A percentile compares a stretch with the other conserved stretches of the same genome.
Evolutionary conservation across 2,329 filamentous ascomycete genomes (phyloP).

Genomic region (Domatiomyces catenatus): DNA sequence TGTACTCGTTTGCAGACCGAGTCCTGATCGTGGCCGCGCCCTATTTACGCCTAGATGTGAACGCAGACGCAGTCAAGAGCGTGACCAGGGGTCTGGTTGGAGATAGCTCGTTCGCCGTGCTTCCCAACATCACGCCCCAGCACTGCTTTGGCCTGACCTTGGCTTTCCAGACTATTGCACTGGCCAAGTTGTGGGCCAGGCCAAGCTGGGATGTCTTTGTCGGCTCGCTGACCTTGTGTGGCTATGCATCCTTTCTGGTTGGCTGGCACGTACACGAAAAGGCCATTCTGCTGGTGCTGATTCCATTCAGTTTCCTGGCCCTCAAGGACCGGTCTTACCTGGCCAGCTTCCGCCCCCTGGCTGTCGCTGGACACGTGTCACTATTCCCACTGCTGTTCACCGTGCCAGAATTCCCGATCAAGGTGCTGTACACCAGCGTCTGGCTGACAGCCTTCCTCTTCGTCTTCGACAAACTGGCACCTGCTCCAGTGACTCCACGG

Average conservation of each 20-base stretch:
- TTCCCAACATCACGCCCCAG: constrained; percentile 69
- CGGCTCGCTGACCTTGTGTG: constrained; percentile 77
- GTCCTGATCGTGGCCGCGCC: constrained; percentile 74
- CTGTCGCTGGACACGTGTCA: constrained; percentile 86
- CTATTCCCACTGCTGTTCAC: constrained; percentile 91
- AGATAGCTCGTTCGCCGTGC: constrained; percentile 82
- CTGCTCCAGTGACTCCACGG: constrained; percentile 61
- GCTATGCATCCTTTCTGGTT: constrained; percentile 91
- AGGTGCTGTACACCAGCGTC: constrained; percentile 79
- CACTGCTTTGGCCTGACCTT: constrained; percentile 72
- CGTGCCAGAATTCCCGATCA: constrained; percentile 79
- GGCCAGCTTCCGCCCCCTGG: constrained; percentile 77
- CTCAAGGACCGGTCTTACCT: constrained; percentile 81
- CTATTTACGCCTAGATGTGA: constrained; percentile 57
- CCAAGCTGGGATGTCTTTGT: constrained; percentile 84
- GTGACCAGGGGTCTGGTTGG: constrained; percentile 87
- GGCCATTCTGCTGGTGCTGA: constrained; percentile 81
- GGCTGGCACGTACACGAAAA: constrained; percentile 99
- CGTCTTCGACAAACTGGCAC: constrained; percentile 73
- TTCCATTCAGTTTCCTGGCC: constrained; percentile 86
- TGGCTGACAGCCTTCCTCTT: constrained; percentile 81
- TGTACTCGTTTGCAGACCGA: constrained; percentile 85
- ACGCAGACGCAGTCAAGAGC: constrained; percentile 62
- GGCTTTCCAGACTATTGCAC: constrained; percentile 60
- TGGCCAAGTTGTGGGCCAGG: constrained; percentile 65